Percentiles rank a stretch among this genome's conserved stretches.
These are phyloP conservation scores for Rhodotorula taiwanensis DNA, from an alignment of 768 basidiomycete genomes.

Conservation along the genomic window DNA sequence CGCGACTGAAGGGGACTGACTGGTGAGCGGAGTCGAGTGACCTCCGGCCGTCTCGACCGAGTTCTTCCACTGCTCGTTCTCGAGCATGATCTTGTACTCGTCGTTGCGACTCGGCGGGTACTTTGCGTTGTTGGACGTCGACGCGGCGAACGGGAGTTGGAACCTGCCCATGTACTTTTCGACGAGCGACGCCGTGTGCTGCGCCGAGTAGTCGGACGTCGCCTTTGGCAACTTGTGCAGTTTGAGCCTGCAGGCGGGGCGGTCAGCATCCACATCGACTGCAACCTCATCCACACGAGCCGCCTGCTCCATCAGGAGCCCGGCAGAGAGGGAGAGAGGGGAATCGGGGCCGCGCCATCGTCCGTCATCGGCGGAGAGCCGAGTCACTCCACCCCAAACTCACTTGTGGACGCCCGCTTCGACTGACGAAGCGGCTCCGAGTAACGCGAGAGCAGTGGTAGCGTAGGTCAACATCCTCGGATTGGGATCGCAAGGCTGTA, in stretches of 20 bases:
- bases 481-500: background rate
- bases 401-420: slow-evolving; percentile 46
- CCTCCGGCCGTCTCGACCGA: slow-evolving; percentile 56
- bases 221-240: slow-evolving; percentile 69
- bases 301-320: background rate
- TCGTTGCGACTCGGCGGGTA: slow-evolving; percentile 47
- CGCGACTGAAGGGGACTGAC: slow-evolving; percentile 51
- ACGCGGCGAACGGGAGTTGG: slow-evolving; percentile 48
- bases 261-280: too few relatives aligned
- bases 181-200: slow-evolving; percentile 67
- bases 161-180: slow-evolving; percentile 86
- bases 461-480: slow-evolving; percentile 10
- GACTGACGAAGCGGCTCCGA: slow-evolving; percentile 38
- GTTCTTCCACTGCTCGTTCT: slow-evolving; percentile 52
- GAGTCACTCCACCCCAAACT: slow-evolving; percentile 32
- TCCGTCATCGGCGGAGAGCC: background rate
- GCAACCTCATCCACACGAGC: too few relatives aligned
- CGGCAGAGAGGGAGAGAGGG: background rate
- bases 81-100: slow-evolving; percentile 50
- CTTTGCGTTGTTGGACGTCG: slow-evolving; percentile 55
- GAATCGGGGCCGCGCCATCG: slow-evolving; percentile 3
- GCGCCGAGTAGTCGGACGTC: slow-evolving; percentile 53
- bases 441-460: slow-evolving; percentile 20
- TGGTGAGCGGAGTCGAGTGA: slow-evolving; percentile 79
- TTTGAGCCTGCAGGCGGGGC: slow-evolving; percentile 60